Percentiles rank a stretch among this genome's conserved stretches.
Evolutionary conservation across 495 filamentous ascomycete genomes (phyloP).

Genomic region (Tuber magnatum): DNA sequence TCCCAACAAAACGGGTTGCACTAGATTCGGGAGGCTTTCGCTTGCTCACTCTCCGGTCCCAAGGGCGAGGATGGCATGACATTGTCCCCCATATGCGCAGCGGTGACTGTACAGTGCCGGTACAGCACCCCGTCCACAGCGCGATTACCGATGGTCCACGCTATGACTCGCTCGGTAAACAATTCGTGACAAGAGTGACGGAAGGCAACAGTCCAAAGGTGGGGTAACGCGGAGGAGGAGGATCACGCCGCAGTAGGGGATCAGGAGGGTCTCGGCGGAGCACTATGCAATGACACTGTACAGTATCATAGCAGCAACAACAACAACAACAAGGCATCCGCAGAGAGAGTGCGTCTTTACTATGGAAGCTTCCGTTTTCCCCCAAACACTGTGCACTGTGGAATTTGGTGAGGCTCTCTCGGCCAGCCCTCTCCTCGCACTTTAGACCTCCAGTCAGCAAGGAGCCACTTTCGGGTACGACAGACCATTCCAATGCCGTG

Average conservation of each 20-base stretch:
- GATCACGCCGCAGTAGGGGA: background rate
- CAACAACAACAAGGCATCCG: background rate
- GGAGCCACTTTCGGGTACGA: background rate
- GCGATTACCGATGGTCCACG: background rate
- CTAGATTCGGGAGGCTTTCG: no score
- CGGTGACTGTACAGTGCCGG: no score
- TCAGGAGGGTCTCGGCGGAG: background rate
- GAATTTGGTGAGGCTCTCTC: no score
- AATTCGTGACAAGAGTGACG: background rate
- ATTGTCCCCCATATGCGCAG: no score
- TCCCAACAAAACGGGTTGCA: background rate
- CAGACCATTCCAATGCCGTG: background rate
- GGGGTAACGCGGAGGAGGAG: background rate
- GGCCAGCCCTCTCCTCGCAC: background rate
- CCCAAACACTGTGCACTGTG: background rate
- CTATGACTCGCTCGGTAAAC: background rate
- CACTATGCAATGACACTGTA: no score
- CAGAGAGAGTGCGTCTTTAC: background rate
- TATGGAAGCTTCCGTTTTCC: background rate
- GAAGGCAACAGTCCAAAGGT: background rate
- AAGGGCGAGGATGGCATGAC: background rate
- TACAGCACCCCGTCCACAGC: background rate
- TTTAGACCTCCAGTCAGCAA: background rate
- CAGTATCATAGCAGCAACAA: background rate
- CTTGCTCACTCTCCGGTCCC: no score